Conservation (phyloP, 75 land plant genomes). For the Pinus taeda region DNA sequence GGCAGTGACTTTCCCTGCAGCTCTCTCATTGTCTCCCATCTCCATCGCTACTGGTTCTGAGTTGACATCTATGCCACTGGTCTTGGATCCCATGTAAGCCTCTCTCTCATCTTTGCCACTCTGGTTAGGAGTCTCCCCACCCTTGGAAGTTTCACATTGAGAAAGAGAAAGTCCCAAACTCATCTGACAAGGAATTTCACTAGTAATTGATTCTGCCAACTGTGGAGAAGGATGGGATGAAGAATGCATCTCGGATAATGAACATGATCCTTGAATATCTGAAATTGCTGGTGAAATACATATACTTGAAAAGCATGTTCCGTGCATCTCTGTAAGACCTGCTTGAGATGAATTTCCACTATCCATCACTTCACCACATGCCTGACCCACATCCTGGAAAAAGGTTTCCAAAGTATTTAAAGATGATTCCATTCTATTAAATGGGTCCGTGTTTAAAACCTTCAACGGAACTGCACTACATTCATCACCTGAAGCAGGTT, state of each 20-base stretch:
- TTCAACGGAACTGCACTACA: constrained; percentile 4
- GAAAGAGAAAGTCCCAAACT: constrained; percentile 8
- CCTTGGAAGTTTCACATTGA: constrained; percentile 7
- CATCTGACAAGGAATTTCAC: constrained; percentile 12
- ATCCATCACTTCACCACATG: constrained; percentile 21
- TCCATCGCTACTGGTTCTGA: constrained; percentile 23
- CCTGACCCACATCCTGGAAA: constrained; percentile 22
- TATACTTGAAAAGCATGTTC: background rate
- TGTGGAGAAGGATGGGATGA: constrained; percentile 21
- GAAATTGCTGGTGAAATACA: constrained; percentile 17
- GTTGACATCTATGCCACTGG: constrained; percentile 36
- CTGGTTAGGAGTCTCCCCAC: constrained; percentile 1
- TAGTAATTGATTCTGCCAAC: constrained; percentile 23
- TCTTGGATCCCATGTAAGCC: background rate
- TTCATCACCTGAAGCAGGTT: constrained; percentile 4
- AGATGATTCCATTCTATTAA: constrained; percentile 48
- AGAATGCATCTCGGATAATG: constrained; percentile 5
- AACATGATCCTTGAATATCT: constrained; percentile 14
- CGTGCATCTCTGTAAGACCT: constrained; percentile 13
- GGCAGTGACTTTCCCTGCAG: background rate
- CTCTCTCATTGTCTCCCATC: constrained; percentile 8
- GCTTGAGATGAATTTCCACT: constrained; percentile 12
- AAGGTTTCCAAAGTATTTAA: constrained; percentile 43
- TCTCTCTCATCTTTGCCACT: background rate
- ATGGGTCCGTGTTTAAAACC: constrained; percentile 15